Conservation (phyloP, 2,329 filamentous ascomycete genomes). For the Arachnomyces sp. region DNA sequence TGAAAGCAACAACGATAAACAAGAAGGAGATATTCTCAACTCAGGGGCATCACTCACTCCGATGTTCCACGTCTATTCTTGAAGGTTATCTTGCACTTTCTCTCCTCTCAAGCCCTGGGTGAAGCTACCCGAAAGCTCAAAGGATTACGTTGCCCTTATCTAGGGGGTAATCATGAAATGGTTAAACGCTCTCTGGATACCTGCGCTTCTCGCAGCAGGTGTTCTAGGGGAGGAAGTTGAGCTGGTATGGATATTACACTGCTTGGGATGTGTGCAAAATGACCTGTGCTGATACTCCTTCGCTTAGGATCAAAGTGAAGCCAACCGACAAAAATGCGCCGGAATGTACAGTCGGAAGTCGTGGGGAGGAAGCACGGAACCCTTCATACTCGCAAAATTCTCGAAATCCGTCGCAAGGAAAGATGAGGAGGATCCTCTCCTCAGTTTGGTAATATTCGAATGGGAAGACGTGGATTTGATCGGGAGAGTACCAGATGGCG, state of each 20-base stretch:
- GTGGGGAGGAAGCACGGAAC: constrained; percentile 82
- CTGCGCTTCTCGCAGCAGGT: constrained; percentile 29
- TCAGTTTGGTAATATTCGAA: constrained; percentile 86
- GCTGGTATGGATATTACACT: constrained; percentile 26
- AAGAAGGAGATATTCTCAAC: no score
- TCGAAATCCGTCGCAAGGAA: constrained; percentile 50
- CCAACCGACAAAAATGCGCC: constrained; percentile 72
- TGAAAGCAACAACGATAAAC: no score
- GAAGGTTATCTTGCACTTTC: no score
- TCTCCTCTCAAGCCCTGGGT: no score
- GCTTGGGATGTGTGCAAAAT: background rate
- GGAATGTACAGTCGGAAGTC: constrained; percentile 89
- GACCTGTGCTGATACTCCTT: constrained; percentile 1
- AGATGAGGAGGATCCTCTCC: constrained; percentile 60
- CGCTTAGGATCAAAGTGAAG: constrained; percentile 61
- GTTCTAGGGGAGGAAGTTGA: constrained; percentile 39
- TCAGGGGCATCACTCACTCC: no score
- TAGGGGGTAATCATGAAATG: constrained; percentile 30
- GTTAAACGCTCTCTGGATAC: constrained; percentile 28
- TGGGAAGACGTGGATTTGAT: constrained; percentile 79
- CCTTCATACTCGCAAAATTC: constrained; percentile 82
- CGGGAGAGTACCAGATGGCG: constrained; percentile 54
- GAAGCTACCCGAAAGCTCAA: no score
- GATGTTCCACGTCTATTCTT: no score
- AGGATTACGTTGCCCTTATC: no score